phyloP scores from a whole-genome alignment of 305 asterid species.

The Fraxinus ornus region DNA sequence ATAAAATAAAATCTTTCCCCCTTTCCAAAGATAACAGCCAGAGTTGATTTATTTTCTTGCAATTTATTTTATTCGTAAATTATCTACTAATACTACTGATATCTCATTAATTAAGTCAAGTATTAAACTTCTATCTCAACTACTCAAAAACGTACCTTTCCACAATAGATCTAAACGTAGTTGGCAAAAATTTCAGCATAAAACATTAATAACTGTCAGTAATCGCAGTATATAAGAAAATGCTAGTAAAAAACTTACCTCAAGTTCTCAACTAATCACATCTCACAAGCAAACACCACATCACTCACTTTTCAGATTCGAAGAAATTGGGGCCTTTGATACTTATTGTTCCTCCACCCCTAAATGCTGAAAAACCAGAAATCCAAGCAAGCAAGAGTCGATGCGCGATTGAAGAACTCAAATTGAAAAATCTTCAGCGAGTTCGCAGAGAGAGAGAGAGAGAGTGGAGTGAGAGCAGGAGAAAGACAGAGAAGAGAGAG shows the following conservation, averaged over 20 bases:
- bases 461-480: conserved; percentile 9
- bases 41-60: conserved; percentile 16
- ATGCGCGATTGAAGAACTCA: conserved; percentile 34
- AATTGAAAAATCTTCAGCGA: conserved; percentile 44
- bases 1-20: conserved; percentile 18
- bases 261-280: conserved; percentile 47
- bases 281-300: conserved; percentile 45
- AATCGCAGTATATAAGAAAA: conserved; percentile 23
- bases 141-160: conserved; percentile 28
- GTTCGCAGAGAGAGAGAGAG: conserved; percentile 51
- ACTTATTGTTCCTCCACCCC: conserved; percentile 40
- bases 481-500: conserved; percentile 27
- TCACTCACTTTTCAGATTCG: conserved; percentile 39
- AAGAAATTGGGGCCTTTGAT: conserved; percentile 30
- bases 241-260: conserved; percentile 39
- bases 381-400: conserved; percentile 24
- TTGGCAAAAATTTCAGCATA: conserved; percentile 24
- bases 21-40: conserved; percentile 17
- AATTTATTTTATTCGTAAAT: background rate
- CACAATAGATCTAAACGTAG: conserved; percentile 61
- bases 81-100: conserved; percentile 26
- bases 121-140: conserved; percentile 25
- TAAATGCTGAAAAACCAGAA: conserved; percentile 39
- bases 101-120: conserved; percentile 24
- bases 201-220: conserved; percentile 1